Percentiles rank a stretch among this genome's conserved stretches.
Evolutionary conservation across 345 rosid species (phyloP).

Genomic region (Rhizophora apiculata): DNA sequence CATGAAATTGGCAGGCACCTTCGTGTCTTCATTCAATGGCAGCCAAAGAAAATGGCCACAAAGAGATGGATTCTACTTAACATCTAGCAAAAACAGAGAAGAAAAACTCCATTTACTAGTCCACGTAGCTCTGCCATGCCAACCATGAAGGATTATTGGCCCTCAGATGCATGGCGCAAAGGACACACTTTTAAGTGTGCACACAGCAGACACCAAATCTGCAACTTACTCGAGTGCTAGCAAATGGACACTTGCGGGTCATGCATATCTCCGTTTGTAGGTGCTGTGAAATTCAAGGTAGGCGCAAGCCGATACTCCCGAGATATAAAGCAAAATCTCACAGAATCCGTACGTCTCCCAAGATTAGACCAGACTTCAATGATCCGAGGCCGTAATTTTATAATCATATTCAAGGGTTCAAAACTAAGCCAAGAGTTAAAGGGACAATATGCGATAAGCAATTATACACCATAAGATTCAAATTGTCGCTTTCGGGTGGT

Average conservation of each 20-base stretch:
- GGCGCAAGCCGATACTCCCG: slow-evolving; percentile 25
- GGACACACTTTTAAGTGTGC: neutral
- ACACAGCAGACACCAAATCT: slow-evolving; percentile 12
- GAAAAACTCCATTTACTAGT: too few species aligned
- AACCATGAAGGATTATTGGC: neutral
- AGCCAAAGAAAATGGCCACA: too few species aligned
- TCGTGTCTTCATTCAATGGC: too few species aligned
- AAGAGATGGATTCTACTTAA: too few species aligned
- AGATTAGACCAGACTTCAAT: neutral
- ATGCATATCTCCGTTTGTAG: slow-evolving; percentile 38
- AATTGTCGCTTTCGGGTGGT: too few species aligned
- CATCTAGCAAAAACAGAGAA: too few species aligned
- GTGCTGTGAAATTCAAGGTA: slow-evolving; percentile 27
- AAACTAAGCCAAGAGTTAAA: too few species aligned
- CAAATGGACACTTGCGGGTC: slow-evolving; percentile 7
- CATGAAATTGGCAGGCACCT: too few species aligned
- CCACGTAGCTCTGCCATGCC: neutral
- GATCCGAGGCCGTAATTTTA: too few species aligned
- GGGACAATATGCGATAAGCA: too few species aligned
- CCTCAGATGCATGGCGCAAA: slow-evolving; percentile 9
- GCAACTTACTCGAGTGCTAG: neutral
- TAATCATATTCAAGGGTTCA: too few species aligned
- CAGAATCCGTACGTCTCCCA: neutral
- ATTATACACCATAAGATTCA: too few species aligned
- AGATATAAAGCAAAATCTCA: slow-evolving; percentile 31